These are phyloP conservation scores for Chalaropsis thielavioides DNA, from an alignment of 2,329 filamentous ascomycete species.

Conservation along the genomic window DNA sequence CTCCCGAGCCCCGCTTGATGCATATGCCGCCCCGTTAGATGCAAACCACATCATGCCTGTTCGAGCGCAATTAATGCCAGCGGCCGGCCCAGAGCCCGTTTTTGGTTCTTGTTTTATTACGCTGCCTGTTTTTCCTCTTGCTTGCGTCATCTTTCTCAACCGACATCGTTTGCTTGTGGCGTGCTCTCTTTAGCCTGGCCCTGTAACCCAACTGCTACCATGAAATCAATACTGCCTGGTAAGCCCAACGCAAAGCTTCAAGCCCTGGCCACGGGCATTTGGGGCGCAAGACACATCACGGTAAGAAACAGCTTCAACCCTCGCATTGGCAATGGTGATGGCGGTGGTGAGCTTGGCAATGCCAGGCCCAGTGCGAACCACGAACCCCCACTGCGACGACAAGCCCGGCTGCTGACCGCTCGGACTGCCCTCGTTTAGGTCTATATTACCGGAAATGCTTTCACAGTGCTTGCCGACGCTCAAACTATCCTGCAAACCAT, in stretches of 20 bases:
- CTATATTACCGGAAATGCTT: conserved; percentile 79
- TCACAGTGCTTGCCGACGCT: conserved; percentile 66
- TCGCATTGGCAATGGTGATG: not conserved
- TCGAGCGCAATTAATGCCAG: not conserved
- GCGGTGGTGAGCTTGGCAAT: not conserved
- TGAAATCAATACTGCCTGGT: conserved; percentile 68
- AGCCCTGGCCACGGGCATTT: conserved; percentile 58
- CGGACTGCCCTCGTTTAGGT: conserved; percentile 35
- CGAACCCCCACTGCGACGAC: not conserved
- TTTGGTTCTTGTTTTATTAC: not conserved
- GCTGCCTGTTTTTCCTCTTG: not conserved
- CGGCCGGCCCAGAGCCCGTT: not conserved
- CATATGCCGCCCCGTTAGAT: not conserved
- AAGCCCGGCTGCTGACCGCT: not conserved
- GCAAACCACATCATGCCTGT: not conserved
- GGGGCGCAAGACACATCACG: conserved; percentile 57
- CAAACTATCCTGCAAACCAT: conserved; percentile 73
- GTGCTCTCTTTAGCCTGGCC: not conserved
- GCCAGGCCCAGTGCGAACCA: not conserved
- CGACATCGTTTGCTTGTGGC: not conserved
- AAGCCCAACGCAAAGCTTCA: conserved; percentile 65
- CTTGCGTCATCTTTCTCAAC: not conserved
- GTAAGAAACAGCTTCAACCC: conserved; percentile 32
- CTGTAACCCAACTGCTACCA: conserved; percentile 29
- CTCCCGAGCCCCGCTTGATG: not conserved